Evolutionary conservation across 495 filamentous ascomycete genomes (phyloP), one percentile per base, ranked within the genome.

Genomic region (Terfezia boudieri): DNA sequence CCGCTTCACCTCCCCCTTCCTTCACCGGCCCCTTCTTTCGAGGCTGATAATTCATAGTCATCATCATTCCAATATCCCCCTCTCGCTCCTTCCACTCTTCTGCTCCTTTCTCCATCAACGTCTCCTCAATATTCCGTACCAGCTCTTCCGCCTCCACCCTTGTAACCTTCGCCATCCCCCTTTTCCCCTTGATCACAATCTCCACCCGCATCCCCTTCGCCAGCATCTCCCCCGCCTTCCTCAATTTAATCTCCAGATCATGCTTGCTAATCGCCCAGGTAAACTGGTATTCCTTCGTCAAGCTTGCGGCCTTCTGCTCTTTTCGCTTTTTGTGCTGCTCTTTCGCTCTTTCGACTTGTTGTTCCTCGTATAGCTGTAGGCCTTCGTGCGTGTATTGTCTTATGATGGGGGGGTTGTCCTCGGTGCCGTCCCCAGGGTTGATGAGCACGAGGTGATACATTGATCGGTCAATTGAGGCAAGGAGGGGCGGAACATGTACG

Each of bases 161-260:
- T 71, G 88, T 87, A 70, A 86, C 80, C 69, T 84, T 89, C n/a
- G 86, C 82, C 70, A 82, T 86, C 60, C 93, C 93, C 71, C 85
- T 82, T 38, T 78, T 90, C 48, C 76, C 76, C 3, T 73, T 73
- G 56, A 80, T 56, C 36, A 73, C 48, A 10, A 81, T 59, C 59
- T 80, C 76, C 49, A 81, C 75, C 60, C 66, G 74, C 32, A 67
- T 66, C 20, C 75, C 76, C 53, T 77, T 75, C 35, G 70, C 68
- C 56, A 81, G 48, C 52, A 80, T 80, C 52, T 59, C 69, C 49
- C 64, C 59, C 57, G 79, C 56, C 63, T 74, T 72, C 50, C 70
- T 73, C 59, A 78, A 56, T 16, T 75, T 73, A 60, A 80, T 75
- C 0, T 59, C 59, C 10, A 81, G 65, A 61, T 81, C 77, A 59